Conservation (phyloP, 108 stramenopile genomes). For the Discostella stelligeroides region DNA sequence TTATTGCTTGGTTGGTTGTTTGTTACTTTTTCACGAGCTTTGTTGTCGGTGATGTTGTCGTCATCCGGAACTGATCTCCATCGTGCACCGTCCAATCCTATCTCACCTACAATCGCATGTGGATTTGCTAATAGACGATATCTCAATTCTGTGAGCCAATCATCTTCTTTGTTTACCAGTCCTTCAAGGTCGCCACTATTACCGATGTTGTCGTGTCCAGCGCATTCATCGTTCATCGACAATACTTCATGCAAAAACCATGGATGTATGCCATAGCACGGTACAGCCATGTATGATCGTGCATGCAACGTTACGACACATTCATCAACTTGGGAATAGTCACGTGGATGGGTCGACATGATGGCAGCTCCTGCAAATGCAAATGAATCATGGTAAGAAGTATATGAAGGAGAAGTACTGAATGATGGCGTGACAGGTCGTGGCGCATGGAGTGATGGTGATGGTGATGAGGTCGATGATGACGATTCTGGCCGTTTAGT, state of each 20-base stretch:
- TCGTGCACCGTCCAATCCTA: constrained; percentile 76
- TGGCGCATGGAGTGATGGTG: too few species aligned
- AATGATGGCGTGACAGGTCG: too few species aligned
- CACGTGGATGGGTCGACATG: constrained; percentile 88
- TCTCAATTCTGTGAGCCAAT: constrained; percentile 62
- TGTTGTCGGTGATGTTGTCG: background rate
- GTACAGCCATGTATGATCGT: constrained; percentile 39
- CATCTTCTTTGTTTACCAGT: constrained; percentile 15
- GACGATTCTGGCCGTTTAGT: background rate
- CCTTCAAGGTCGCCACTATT: constrained; percentile 10
- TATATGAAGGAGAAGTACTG: too few species aligned
- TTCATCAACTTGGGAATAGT: constrained; percentile 57
- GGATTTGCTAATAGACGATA: constrained; percentile 45
- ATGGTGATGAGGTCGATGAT: too few species aligned
- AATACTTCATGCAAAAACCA: constrained; percentile 81
- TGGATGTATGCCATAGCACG: constrained; percentile 87
- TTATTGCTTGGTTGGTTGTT: background rate
- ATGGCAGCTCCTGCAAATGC: constrained; percentile 73
- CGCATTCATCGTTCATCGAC: constrained; percentile 24
- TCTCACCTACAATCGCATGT: constrained; percentile 80
- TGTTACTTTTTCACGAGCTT: too few species aligned
- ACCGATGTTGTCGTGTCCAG: constrained; percentile 5
- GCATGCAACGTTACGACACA: background rate
- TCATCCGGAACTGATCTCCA: constrained; percentile 44
- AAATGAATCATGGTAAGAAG: background rate